Conservation (phyloP, 2,329 filamentous ascomycete genomes). For the Paraphoma sp. region DNA sequence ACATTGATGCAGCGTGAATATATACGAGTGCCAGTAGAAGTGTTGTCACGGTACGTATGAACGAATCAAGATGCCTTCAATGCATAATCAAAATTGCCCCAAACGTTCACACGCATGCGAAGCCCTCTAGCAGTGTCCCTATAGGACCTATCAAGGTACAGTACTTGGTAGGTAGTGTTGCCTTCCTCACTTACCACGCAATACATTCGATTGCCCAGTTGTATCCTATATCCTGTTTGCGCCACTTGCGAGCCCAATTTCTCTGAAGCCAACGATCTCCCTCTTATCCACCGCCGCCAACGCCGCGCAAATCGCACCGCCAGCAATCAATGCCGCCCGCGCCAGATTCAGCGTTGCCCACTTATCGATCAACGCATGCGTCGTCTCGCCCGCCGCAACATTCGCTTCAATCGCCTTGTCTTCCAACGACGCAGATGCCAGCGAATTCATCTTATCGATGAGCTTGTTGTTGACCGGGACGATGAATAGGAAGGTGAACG, state of each 20-base stretch:
- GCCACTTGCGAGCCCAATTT: slow-evolving; percentile 18
- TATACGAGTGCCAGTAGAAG: too few relatives aligned
- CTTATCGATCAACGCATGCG: slow-evolving; percentile 60
- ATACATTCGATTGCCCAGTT: not conserved
- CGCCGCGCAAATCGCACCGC: slow-evolving; percentile 30
- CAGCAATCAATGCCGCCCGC: slow-evolving; percentile 45
- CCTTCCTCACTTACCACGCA: not conserved
- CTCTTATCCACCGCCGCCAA: slow-evolving; percentile 35
- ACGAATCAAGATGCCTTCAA: too few relatives aligned
- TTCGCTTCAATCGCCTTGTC: slow-evolving; percentile 48
- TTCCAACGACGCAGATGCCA: slow-evolving; percentile 44
- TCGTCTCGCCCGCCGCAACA: slow-evolving; percentile 52
- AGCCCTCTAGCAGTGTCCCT: too few relatives aligned
- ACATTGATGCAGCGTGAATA: too few relatives aligned
- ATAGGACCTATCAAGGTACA: not conserved
- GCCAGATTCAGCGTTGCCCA: slow-evolving; percentile 63
- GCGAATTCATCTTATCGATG: slow-evolving; percentile 51
- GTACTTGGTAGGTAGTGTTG: not conserved
- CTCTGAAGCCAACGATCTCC: slow-evolving; percentile 31
- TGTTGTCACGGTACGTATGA: too few relatives aligned
- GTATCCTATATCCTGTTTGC: slow-evolving; percentile 13
- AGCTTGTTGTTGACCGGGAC: slow-evolving; percentile 58
- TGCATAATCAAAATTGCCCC: too few relatives aligned
- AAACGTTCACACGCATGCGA: too few relatives aligned
- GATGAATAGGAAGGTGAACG: slow-evolving; percentile 61